Percentiles rank a stretch among this genome's conserved stretches.
phyloP scores from a whole-genome alignment of 202 grass and related monocot genomes.

The Carex sylvatica region DNA sequence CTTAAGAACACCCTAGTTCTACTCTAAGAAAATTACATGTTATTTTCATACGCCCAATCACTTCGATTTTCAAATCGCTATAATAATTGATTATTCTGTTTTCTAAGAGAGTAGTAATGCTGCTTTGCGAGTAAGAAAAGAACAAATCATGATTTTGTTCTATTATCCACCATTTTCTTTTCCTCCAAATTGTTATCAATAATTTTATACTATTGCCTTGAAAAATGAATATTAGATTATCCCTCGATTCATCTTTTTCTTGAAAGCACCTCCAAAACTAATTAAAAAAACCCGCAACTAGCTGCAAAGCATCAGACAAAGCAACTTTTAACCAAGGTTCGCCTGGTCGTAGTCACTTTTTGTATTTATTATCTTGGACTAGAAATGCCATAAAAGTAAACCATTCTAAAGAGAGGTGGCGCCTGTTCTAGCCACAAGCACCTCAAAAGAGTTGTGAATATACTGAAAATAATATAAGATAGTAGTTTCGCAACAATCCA shows the following conservation, averaged over 20 bases:
- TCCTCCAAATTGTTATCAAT: background rate
- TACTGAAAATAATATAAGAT: background rate
- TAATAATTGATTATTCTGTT: too few relatives aligned
- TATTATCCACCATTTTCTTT: background rate
- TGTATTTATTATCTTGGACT: background rate
- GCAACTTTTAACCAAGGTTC: background rate
- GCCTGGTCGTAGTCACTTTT: background rate
- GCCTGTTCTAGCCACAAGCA: background rate
- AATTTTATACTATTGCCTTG: background rate
- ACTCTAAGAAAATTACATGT: background rate
- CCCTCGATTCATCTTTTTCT: background rate
- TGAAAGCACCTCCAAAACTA: background rate
- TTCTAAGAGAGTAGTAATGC: too few relatives aligned
- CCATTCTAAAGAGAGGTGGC: background rate
- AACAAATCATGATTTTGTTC: background rate
- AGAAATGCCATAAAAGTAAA: background rate
- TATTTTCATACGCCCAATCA: background rate
- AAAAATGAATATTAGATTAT: background rate
- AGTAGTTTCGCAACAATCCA: background rate
- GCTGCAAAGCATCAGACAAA: background rate
- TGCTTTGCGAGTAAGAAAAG: background rate
- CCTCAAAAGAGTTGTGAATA: background rate
- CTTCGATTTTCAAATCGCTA: too few relatives aligned
- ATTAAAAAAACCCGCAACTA: background rate
- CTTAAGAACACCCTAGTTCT: too few relatives aligned